These are phyloP conservation scores for Aspergillus aculeatinus DNA, from an alignment of 2,329 filamentous ascomycete species.

Conservation along the genomic window DNA sequence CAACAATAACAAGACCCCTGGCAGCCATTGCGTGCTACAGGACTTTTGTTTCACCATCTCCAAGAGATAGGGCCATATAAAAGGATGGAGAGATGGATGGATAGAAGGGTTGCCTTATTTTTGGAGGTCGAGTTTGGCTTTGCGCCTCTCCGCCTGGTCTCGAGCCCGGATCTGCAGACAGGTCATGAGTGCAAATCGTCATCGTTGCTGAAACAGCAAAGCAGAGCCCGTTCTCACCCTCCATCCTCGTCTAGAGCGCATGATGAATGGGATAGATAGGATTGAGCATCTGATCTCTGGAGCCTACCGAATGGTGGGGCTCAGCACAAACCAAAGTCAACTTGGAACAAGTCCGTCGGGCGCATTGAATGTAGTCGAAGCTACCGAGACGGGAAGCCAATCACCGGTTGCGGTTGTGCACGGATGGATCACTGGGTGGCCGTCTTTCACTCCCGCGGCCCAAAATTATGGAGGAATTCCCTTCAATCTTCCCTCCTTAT, in stretches of 20 bases:
- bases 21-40: no score
- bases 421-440: not conserved
- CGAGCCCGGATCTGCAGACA: not conserved
- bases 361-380: no score
- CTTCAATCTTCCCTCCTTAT: not conserved
- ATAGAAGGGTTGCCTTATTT: not conserved
- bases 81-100: no score
- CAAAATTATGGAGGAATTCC: not conserved
- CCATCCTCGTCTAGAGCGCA: not conserved
- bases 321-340: no score
- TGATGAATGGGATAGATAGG: not conserved
- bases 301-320: no score
- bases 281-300: not conserved
- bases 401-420: not conserved
- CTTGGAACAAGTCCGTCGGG: not conserved
- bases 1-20: no score
- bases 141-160: not conserved
- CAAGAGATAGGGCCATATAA: no score
- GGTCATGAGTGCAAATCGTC: not conserved
- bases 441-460: not conserved
- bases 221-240: not conserved
- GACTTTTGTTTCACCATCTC: not conserved
- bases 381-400: not conserved
- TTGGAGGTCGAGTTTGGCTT: not conserved
- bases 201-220: not conserved